Base-by-base conservation (phyloP, 1,139 yeast genomes). In the Geotrichum restrictum region DNA sequence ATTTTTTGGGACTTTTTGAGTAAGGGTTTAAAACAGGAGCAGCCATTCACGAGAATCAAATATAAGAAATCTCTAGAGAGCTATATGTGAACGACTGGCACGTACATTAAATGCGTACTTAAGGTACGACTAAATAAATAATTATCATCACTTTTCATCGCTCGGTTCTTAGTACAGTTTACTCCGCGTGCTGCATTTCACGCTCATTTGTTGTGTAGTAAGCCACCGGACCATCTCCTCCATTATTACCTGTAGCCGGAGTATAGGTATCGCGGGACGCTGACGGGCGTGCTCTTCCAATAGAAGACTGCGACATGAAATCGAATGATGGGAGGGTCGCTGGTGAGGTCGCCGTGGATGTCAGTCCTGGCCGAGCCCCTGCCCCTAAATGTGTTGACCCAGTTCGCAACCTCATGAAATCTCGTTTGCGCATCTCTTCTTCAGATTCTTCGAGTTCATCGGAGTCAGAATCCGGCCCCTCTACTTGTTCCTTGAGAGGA, bases 271-370 rank as follows among this genome's bases (percentile, higher is more conserved):
- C 42, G 3, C 41, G 41, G 13, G 46, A 45, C 2, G 54, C 54
- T 19, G 54, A 51, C 19, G 54, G 54, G 22, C 50, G 39, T 8
- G 54, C 54, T 14, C 54, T 22, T 22, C 54, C 54, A 14, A 51
- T 46, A 7, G 49, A 24, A 6, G 49, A 38, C 42, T 42, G 48
- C 16, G 46, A 45, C 38, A 46, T 44, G 33, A 46, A 37, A 11
- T 37, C 42, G 32, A 37, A 39, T 16, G 41, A 16, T 29, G 38
- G 18, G 19, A 38, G 19, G 24, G 45, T 19, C 8, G 45, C 36
- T 18, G 41, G 22, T 14, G 39, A 33, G 27, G 32, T 45, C 10
- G 33, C 16, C 14, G 43, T 18, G 11, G 49, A 39, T 31, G 45
- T 3, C 16, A 21, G n/a, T 34, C 37, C 37, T 34, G 33, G 22